Base-by-base conservation (phyloP, 2,329 filamentous ascomycete species). In the Penicillium sp. region DNA sequence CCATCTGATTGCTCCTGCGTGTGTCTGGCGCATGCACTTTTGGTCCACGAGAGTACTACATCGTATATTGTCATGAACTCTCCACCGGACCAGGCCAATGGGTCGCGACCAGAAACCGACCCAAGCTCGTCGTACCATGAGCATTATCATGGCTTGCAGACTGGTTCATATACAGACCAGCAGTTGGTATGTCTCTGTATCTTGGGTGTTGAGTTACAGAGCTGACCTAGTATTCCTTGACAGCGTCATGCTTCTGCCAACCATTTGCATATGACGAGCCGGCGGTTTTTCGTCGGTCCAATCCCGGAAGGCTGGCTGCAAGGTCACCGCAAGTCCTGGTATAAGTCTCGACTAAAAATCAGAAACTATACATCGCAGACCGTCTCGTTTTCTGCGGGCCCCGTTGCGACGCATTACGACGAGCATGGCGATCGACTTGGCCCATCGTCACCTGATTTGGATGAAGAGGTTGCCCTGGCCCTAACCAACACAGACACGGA, bases 301-400 rank as follows among this genome's bases (percentile, higher is more conserved):
- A 80, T 84, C 32, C 81, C 81, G 39, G 77, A 80, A 58, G 80
- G 78, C 49, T 84, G 81, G 81, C 72, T 83, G 47, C 79, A 78
- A 57, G 78, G 75, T 53, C 78, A 83, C 63, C 73, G 80, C 45
- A 81, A 80, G 58, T 75, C 78, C 51, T 84, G 81, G 81, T 83
- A 82, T 66, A 77, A 71, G 52, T 61, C 65, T 34, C 65, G 72
- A 41, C 52, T 75, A 1, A 67, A 64, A 28, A 60, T 74, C 34
- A 71, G 62, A 45, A 70, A 75, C 41, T 76, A 76, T 56, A 72
- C 72, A 3, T 75, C 74, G 1, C 62, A 68, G 29, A 62, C 70
- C 6, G 71, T 75, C 12, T 77, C 75, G n/a, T 82, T 82, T 60
- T 72, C 72, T 22, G 73, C 75, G 1, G 71, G 75, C 50, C 67